Base-by-base conservation (phyloP, 2,329 filamentous ascomycete species). In the Hypoxylon sp. region DNA sequence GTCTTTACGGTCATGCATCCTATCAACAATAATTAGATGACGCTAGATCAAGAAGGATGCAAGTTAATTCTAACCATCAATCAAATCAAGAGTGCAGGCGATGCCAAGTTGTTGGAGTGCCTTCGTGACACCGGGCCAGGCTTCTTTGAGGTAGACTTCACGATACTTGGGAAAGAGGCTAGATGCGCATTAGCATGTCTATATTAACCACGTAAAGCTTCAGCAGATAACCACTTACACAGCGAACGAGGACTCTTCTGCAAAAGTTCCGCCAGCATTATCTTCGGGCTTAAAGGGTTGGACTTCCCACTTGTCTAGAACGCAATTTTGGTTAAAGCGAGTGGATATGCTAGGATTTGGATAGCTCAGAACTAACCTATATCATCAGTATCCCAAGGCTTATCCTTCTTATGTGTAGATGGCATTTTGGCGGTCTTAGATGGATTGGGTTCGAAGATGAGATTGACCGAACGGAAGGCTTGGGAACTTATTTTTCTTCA, bases 331-430 rank as follows among this genome's bases (percentile, higher is more conserved):
- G 59, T 67, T 49, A 55, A 34, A 17, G 19, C 15, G 43, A 43
- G 19, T 6, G 4, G 20, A 30, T 44, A 46, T 48, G 13, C 8
- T 28, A 32, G 30, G 22, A 6, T 13, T 52, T 19, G 5, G 24
- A 4, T 32, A 30, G 22, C 93, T 88, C 93, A 94, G 93, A 93
- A 98, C 78, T 97, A 97, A 81, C 98, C 94, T 68, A 98, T 92
- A 74, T 97, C 95, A 67, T 97, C 94, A 59, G 94, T 97, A 74
- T 97, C 94, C 94, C 94, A 96, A 57, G 93, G 91, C 79, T 97
- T 97, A 2, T 96, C 92, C 70, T 87, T 90, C 66, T 97, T 91
- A 80, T 97, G 88, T 69, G 91, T 97, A 26, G 66, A 73, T 46
- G 72, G 72, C 72, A 73, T 73, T 20, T 61, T 72, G 64, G 39